A percentile compares a stretch with the other conserved stretches of the same genome.
Conservation (phyloP, 768 basidiomycete species). For the Amanita phalloides region DNA sequence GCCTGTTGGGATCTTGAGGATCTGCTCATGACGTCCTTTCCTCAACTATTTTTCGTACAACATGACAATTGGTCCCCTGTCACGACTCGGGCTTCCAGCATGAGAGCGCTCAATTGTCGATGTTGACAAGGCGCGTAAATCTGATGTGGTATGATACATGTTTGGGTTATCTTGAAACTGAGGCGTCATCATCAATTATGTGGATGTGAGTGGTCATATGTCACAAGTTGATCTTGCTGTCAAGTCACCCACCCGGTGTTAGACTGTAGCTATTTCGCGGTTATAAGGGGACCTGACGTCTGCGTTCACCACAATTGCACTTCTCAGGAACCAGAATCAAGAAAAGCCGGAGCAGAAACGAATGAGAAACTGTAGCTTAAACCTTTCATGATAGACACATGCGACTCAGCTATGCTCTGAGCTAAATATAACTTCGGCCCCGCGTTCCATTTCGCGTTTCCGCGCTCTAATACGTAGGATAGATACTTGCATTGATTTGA, state of each 20-base stretch:
- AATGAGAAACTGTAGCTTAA: neutral
- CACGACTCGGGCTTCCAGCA: neutral
- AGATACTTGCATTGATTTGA: no score
- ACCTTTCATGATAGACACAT: no score
- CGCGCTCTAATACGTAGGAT: no score
- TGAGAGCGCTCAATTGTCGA: neutral
- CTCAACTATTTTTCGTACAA: neutral
- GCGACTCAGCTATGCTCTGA: no score
- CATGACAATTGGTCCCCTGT: constrained; percentile 26
- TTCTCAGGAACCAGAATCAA: constrained; percentile 6
- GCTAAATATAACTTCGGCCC: no score
- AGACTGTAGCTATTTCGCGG: constrained; percentile 21
- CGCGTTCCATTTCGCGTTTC: no score
- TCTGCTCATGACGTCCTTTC: constrained; percentile 2
- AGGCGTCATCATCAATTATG: constrained; percentile 8
- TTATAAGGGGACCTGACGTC: constrained; percentile 38
- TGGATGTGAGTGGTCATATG: constrained; percentile 11
- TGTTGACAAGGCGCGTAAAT: constrained; percentile 1
- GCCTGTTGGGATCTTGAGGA: constrained; percentile 13
- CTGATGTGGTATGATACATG: no score
- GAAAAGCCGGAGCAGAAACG: neutral
- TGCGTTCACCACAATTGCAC: constrained; percentile 33
- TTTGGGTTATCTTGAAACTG: no score
- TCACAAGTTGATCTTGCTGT: neutral
- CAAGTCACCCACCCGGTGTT: constrained; percentile 3